phyloP scores from a whole-genome alignment of 2,329 filamentous ascomycete genomes.

The Elsinoe perseae region DNA sequence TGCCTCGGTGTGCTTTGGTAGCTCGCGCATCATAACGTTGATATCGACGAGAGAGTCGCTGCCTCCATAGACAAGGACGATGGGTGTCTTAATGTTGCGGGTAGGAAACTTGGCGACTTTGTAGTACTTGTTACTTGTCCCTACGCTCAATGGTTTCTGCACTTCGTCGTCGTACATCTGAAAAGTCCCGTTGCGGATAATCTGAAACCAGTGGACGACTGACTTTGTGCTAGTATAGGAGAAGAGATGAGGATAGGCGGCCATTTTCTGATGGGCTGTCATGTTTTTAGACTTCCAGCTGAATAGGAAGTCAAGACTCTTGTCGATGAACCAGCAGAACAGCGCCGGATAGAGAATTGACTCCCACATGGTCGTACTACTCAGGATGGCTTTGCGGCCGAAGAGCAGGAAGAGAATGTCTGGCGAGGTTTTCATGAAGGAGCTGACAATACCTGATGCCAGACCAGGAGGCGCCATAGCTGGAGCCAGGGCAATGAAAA shows the following conservation, averaged over 20 bases:
- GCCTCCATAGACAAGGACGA: conserved; percentile 88
- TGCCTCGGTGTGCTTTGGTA: conserved; percentile 76
- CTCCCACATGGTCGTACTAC: conserved; percentile 95
- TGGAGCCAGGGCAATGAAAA: conserved; percentile 91
- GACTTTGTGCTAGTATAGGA: conserved; percentile 95
- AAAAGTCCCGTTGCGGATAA: conserved; percentile 91
- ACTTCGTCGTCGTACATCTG: conserved; percentile 98
- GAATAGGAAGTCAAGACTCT: conserved; percentile 74
- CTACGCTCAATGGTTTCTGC: conserved; percentile 64
- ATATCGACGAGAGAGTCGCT: conserved; percentile 93
- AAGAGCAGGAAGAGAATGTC: conserved; percentile 90
- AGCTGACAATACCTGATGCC: conserved; percentile 83
- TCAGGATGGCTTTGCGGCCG: conserved; percentile 81
- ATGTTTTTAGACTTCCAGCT: conserved; percentile 86
- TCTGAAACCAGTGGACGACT: conserved; percentile 98
- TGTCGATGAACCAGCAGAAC: conserved; percentile 81
- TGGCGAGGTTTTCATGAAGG: conserved; percentile 86
- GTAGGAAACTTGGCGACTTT: conserved; percentile 96
- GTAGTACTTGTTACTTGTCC: conserved; percentile 72
- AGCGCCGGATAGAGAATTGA: conserved; percentile 90
- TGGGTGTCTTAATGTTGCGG: conserved; percentile 90
- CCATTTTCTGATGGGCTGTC: conserved; percentile 76
- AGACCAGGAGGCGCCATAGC: conserved; percentile 93
- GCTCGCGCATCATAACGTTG: conserved; percentile 78
- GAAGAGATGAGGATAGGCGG: conserved; percentile 91